A percentile compares a stretch with the other conserved stretches of the same genome.
phyloP scores from a whole-genome alignment of 257 asterid genomes.

The Solanum corneliomulleri region DNA sequence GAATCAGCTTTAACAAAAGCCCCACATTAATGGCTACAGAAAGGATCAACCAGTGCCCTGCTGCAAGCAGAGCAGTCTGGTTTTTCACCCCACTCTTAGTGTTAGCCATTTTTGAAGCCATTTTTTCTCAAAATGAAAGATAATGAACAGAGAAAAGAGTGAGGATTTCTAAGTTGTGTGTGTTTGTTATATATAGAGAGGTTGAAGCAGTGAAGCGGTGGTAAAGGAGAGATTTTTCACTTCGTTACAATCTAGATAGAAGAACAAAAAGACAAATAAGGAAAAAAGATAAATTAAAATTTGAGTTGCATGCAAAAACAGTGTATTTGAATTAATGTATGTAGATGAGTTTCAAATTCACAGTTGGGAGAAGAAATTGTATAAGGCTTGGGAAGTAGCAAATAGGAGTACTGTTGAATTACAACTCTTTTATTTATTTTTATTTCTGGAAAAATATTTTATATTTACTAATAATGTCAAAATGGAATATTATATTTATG shows the following conservation, averaged over 20 bases:
- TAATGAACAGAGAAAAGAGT: background rate
- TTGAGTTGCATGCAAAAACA: background rate
- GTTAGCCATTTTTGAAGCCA: background rate
- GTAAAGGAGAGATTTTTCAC: background rate
- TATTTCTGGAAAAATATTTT: background rate
- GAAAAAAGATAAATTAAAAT: background rate
- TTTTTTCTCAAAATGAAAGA: background rate
- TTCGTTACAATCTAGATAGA: background rate
- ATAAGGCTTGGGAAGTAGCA: background rate
- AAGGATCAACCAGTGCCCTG: conserved; percentile 9
- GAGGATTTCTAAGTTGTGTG: background rate
- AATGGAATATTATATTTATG: background rate
- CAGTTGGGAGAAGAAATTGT: background rate
- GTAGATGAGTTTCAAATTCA: background rate
- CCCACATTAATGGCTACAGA: conserved; percentile 22
- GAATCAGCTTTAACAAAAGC: conserved; percentile 9
- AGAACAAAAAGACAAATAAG: background rate
- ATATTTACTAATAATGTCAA: background rate
- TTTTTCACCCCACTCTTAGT: background rate
- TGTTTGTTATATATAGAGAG: background rate
- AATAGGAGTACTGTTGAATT: background rate
- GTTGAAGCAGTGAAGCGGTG: background rate
- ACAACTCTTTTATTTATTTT: background rate
- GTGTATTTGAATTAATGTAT: background rate
- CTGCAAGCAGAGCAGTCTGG: background rate